Evolutionary conservation across 192 early-diverging fungal species (phyloP).

Genomic region (Mortierella claussenii): DNA sequence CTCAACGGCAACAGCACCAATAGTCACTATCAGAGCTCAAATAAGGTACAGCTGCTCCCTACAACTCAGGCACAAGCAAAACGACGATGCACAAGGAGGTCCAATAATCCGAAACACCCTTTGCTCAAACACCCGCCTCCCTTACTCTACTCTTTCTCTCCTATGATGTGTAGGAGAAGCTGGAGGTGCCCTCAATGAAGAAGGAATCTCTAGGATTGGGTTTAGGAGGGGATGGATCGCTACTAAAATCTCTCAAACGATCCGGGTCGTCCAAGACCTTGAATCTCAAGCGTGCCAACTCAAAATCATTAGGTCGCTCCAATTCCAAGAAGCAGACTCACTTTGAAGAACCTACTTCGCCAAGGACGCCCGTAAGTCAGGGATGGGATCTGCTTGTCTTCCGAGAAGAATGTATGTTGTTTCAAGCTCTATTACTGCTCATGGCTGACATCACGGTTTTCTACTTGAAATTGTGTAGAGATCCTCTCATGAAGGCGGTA

Average conservation of each 20-base stretch:
- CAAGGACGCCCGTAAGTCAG: slow-evolving; percentile 40
- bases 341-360: slow-evolving; percentile 51
- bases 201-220: slow-evolving; percentile 46
- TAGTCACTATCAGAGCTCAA: slow-evolving; percentile 17
- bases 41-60: slow-evolving; percentile 49
- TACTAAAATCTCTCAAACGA: slow-evolving; percentile 45
- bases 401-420: no score
- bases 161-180: slow-evolving; percentile 29
- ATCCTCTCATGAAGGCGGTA: slow-evolving; percentile 59
- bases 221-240: slow-evolving; percentile 35
- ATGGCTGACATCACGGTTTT: no score
- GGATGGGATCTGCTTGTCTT: no score
- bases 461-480: slow-evolving; percentile 48
- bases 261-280: slow-evolving; percentile 45
- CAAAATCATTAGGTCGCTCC: slow-evolving; percentile 40
- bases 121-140: not conserved
- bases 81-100: not conserved
- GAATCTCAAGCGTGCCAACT: slow-evolving; percentile 44
- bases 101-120: not conserved
- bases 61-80: not conserved
- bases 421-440: no score
- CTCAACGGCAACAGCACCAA: slow-evolving; percentile 1
- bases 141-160: not conserved
- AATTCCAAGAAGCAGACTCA: slow-evolving; percentile 51
- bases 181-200: slow-evolving; percentile 47